Evolutionary conservation across 1,284 basidiomycete species (phyloP).

Genomic region (Ganoderma lucidum): DNA sequence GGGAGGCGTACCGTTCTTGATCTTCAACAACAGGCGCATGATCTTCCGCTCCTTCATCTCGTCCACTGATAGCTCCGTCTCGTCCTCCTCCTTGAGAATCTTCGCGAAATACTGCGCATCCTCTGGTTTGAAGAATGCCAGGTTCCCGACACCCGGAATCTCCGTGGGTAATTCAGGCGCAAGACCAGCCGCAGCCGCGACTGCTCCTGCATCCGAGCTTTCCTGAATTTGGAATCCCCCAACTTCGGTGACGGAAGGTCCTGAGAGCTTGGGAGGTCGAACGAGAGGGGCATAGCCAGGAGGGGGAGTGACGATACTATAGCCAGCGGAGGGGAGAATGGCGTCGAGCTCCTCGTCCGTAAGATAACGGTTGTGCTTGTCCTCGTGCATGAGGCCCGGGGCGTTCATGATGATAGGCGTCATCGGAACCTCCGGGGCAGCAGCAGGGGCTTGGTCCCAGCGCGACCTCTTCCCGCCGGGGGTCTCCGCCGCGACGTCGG

Average conservation of each 20-base stretch:
- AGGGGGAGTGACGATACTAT: slow-evolving; percentile 92
- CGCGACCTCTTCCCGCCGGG: slow-evolving; percentile 87
- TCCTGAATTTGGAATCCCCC: slow-evolving; percentile 98
- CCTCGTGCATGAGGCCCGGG: slow-evolving; percentile 83
- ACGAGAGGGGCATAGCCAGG: slow-evolving; percentile 91
- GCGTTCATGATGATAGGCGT: slow-evolving; percentile 86
- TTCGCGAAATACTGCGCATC: slow-evolving; percentile 99
- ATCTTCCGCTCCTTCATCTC: slow-evolving; percentile 99
- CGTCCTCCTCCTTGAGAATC: slow-evolving; percentile 94
- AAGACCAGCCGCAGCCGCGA: slow-evolving; percentile 89
- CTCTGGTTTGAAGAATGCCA: slow-evolving; percentile 98
- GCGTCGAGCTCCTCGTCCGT: slow-evolving; percentile 96
- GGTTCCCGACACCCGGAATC: slow-evolving; percentile 96
- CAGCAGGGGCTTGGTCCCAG: slow-evolving; percentile 91
- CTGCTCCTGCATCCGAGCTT: slow-evolving; percentile 87
- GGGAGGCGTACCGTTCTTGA: slow-evolving; percentile 99
- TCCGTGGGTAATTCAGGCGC: slow-evolving; percentile 97
- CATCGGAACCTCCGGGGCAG: slow-evolving; percentile 68
- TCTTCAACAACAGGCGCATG: slow-evolving; percentile 99
- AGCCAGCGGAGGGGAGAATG: slow-evolving; percentile 88
- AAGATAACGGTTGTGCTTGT: slow-evolving; percentile 94
- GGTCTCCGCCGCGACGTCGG: slow-evolving; percentile 58
- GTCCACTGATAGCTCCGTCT: slow-evolving; percentile 94
- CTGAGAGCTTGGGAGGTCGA: slow-evolving; percentile 82
- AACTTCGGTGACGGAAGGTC: slow-evolving; percentile 74